These are phyloP conservation scores for Tulasnella sp. DNA, from an alignment of 768 basidiomycete genomes.

Conservation along the genomic window DNA sequence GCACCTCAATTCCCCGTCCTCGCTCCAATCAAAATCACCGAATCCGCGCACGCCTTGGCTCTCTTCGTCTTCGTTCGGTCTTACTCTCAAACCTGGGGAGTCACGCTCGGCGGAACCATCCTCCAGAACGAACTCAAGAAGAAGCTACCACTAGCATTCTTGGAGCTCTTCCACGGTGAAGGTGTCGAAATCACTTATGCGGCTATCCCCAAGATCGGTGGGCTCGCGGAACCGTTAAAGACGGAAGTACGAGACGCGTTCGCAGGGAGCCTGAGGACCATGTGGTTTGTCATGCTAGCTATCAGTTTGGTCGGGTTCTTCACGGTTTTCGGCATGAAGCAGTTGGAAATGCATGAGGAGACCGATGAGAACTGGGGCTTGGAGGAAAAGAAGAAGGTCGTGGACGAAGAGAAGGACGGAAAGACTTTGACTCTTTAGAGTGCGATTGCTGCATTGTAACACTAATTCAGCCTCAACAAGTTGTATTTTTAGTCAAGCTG, in stretches of 20 bases:
- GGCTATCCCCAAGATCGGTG: slow-evolving; percentile 38
- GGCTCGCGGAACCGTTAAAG: slow-evolving; percentile 32
- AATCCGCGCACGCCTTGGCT: slow-evolving; percentile 23
- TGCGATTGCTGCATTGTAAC: not conserved
- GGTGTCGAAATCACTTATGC: slow-evolving; percentile 41
- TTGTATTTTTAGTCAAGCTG: not conserved
- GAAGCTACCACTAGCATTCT: slow-evolving; percentile 37
- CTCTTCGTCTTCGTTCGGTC: slow-evolving; percentile 29
- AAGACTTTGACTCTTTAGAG: not conserved
- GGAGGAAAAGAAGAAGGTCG: slow-evolving; percentile 24
- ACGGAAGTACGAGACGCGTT: slow-evolving; percentile 39
- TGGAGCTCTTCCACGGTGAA: slow-evolving; percentile 29
- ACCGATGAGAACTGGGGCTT: slow-evolving; percentile 33
- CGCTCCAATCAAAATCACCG: slow-evolving; percentile 23
- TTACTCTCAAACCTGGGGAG: slow-evolving; percentile 22
- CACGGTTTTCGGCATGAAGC: slow-evolving; percentile 32
- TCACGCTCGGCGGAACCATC: slow-evolving; percentile 44
- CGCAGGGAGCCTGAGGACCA: slow-evolving; percentile 32
- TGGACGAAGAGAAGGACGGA: not conserved
- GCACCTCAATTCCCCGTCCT: slow-evolving; percentile 30
- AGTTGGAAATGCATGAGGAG: slow-evolving; percentile 30
- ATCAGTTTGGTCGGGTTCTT: slow-evolving; percentile 36
- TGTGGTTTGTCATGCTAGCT: slow-evolving; percentile 42
- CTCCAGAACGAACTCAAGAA: slow-evolving; percentile 44
- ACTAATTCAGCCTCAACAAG: not conserved